Evolutionary conservation across 2,329 filamentous ascomycete species (phyloP), one percentile per base, ranked within the genome.

Genomic region (Ceratocystis ficicola): DNA sequence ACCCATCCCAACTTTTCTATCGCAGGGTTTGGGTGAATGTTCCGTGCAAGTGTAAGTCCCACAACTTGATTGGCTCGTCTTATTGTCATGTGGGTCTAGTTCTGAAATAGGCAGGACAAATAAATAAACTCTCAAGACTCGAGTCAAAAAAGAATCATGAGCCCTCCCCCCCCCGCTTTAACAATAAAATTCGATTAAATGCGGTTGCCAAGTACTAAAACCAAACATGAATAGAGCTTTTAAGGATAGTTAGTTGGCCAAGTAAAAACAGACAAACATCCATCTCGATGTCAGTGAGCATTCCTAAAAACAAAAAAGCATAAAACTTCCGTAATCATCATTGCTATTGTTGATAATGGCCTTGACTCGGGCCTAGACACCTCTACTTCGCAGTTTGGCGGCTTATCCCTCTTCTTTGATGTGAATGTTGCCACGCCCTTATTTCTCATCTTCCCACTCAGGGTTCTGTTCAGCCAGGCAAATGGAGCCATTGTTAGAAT

Each of bases 331-430:
- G 41, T 59, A 63, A 63, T 63, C 44, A 63, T 62, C 44, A 63
- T 62, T 67, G 66, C 63, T 67, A 67, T 64, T 67, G 63, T 62
- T 67, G 36, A 63, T 65, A 63, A 44, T 67, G 55, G 60, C 44
- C 61, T 57, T 25, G 62, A 61, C 59, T 52, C 28, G 62, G 22
- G 28, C 62, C 62, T 57, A 67, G 62, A 30, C 30, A 67, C 62
- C 55, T 60, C 50, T 60, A 64, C 41, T 59, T 44, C 36, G 28
- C 44, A 36, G 25, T 30, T n/a, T 17, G 25, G 6, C 44, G 15
- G 15, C 22, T 41, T 32, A n/a, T 25, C 60, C 25, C 41, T 20
- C 44, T 46, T 41, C 48, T 44, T 41, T 63, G 22, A 20, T 12
- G 17, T 44, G 22, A 32, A 44, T 28, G 22, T 15, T 22, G 30